Evolutionary conservation across 805 yeast genomes (phyloP).

Genomic region (Tetrapisispora taiwanensis): DNA sequence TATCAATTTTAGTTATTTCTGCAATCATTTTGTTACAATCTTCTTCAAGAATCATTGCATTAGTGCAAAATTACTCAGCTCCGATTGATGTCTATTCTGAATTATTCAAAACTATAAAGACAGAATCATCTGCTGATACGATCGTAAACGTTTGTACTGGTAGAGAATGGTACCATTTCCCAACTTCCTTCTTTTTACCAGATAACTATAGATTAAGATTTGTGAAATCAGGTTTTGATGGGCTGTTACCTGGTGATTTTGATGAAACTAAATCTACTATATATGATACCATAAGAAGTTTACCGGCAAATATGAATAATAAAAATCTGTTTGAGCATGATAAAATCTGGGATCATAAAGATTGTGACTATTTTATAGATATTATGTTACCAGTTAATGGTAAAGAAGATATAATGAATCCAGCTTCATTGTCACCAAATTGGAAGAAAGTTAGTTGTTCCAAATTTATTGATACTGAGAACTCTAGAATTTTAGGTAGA

Average conservation of each 20-base stretch:
- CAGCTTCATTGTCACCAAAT: constrained; percentile 8
- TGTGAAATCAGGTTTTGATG: constrained; percentile 70
- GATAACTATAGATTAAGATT: constrained; percentile 54
- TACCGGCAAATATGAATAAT: constrained; percentile 67
- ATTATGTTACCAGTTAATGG: constrained; percentile 39
- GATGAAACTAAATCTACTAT: constrained; percentile 31
- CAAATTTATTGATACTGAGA: constrained; percentile 42
- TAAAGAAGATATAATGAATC: constrained; percentile 35
- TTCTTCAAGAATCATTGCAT: constrained; percentile 45
- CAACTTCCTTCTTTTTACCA: constrained; percentile 76
- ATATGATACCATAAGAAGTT: constrained; percentile 33
- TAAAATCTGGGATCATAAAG: constrained; percentile 38
- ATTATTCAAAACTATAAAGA: constrained; percentile 3
- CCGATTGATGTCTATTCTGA: constrained; percentile 53
- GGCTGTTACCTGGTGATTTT: constrained; percentile 83
- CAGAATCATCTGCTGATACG: constrained; percentile 8
- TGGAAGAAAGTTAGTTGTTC: constrained; percentile 46
- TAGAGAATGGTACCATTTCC: constrained; percentile 90
- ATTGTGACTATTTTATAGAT: constrained; percentile 69
- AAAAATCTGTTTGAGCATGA: constrained; percentile 53
- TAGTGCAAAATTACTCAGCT: constrained; percentile 59
- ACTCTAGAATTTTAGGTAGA: constrained; percentile 46
- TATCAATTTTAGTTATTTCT: constrained; percentile 12
- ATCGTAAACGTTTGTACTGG: constrained; percentile 72
- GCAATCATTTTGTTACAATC: constrained; percentile 24